Evolutionary conservation across 2,329 filamentous ascomycete species (phyloP), one percentile per base, ranked within the genome.

Genomic region (Aspergillus flavus): DNA sequence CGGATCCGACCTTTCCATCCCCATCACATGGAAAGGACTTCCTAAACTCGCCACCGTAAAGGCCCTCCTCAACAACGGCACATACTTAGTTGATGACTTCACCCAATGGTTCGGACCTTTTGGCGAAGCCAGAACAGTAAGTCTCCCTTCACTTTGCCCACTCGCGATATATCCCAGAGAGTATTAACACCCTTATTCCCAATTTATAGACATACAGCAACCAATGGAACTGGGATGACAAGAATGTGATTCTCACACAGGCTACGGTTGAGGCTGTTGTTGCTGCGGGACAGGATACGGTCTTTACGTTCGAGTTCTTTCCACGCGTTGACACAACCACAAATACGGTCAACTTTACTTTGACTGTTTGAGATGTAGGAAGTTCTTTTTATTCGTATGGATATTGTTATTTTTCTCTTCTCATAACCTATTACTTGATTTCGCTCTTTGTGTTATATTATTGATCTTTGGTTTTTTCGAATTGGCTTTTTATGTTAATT

Each of bases 291-390:
- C 73, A 81, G 69, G 73, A 75, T 5, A 81, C 82, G 0, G 80
- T 77, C 0, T 84, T 87, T 60, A 84, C 79, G 0, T 81, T 86
- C 64, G 86, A 87, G 73, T 86, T 86, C 66, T 87, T 80, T 68
- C 85, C 85, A 0, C 75, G 85, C 16, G 81, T 82, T 39, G 66
- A 66, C 56, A 66, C 66, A 12, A 71, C 73, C 6, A 81, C 79
- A 30, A 87, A 87, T 72, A 73, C 72, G 0, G 77, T 81, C 7
- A 82, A 84, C 58, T 85, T 83, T 61, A 85, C 79, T 3, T 71
- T 85, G 61, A 81, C 73, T 14, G 77, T 82, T 16, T 80, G 53
- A 64, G 5, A 9, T 28, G 45, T 7, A 26, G 12, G 23, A n/a
- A 2, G 3, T 14, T 16, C 3, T 7, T 19, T 14, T n/a, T n/a